phyloP scores from a whole-genome alignment of 345 rosid species.

The Moricandia arvensis region DNA sequence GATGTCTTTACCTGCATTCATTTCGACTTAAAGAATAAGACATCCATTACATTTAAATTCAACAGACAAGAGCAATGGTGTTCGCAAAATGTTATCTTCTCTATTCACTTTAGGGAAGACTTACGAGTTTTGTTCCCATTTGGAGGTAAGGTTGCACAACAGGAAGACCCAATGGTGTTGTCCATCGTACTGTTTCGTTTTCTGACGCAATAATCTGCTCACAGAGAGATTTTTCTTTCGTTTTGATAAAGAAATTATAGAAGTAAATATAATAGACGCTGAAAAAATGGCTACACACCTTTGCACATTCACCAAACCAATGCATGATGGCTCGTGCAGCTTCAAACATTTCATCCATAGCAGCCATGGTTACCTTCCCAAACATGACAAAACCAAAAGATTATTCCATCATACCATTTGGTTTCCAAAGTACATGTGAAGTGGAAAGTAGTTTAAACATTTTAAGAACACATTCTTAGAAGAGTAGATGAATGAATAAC shows the following conservation, averaged over 20 bases:
- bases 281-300: conserved; percentile 44
- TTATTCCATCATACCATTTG: conserved; percentile 1
- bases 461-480: too few species aligned
- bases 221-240: background rate
- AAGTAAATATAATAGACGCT: background rate
- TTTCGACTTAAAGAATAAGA: conserved; percentile 7
- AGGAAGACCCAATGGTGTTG: conserved; percentile 96
- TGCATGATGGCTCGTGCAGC: conserved; percentile 90
- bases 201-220: conserved; percentile 79
- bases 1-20: conserved; percentile 86
- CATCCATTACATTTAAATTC: background rate
- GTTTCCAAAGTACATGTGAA: background rate
- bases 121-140: conserved; percentile 69
- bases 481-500: too few species aligned
- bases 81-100: background rate
- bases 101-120: conserved; percentile 31
- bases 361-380: conserved; percentile 74
- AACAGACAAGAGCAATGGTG: background rate
- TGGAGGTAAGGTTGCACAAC: conserved; percentile 95
- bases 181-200: conserved; percentile 92
- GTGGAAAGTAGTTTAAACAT: background rate
- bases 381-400: conserved; percentile 26
- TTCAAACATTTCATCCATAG: conserved; percentile 93
- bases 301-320: conserved; percentile 99
- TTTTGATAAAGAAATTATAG: background rate